Base-by-base conservation (phyloP, 2,329 filamentous ascomycete genomes). In the Plenodomus biglobosus region DNA sequence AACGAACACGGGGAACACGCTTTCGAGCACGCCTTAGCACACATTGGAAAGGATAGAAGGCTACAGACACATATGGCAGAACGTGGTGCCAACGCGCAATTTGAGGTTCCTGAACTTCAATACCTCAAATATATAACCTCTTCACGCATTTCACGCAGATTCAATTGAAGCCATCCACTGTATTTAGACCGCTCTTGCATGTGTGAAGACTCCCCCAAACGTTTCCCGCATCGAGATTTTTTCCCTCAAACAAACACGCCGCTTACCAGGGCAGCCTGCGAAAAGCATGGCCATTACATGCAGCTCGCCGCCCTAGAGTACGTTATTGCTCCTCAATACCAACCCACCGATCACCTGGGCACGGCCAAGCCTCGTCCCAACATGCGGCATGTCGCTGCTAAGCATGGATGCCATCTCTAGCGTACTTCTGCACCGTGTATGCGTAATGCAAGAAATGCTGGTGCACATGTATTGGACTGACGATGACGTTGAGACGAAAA, bases 401-500 rank as follows among this genome's bases (percentile, higher is more conserved):
- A 32, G 15, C 27, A 11, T 11, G 27, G 27, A 3, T 32, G 13
- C 27, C 8, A 15, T 32, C 27, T 32, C 27, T 32, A 32, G 27
- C 27, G 27, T 15, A 32, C 13, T 8, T 11, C 13, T 11, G 11
- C 15, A 36, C 38, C 39, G 36, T 47, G 44, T 34, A 38, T 48
- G 46, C 30, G 15, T 35, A n/a, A 39, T 42, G 45, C 42, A 39
- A 48, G 40, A 43, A 40, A 46, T 7, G 27, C 8, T 32, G 27
- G 46, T 46, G 53, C 52, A 55, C 40, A 27, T 48, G 46, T 53
- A 32, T 32, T 15, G 15, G 39, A 42, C 52, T 53, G 62, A 65
- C 52, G 27, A 67, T 68, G 65, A 67, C 65, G 65, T 66, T 42
- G 53, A 65, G 62, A 46, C 39, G 46, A 39, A 34, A 47, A 46